Conservation (phyloP, 2,329 filamentous ascomycete genomes). For the Escovopsis weberi region DNA sequence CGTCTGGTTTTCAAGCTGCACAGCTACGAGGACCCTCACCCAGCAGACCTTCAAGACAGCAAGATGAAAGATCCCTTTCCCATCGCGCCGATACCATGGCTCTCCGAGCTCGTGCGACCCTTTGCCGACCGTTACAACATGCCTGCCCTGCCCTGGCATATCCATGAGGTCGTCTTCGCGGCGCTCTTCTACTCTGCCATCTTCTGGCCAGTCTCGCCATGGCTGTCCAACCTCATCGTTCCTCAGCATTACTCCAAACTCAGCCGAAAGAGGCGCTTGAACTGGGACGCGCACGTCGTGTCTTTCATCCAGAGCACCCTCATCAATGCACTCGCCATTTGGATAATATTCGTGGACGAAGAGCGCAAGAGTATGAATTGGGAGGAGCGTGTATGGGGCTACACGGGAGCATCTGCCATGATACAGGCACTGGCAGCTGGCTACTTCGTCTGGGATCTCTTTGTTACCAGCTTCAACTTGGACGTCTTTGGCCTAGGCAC, state of each 20-base stretch:
- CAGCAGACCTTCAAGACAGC: neutral
- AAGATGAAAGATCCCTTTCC: slow-evolving; percentile 63
- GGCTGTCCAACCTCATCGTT: slow-evolving; percentile 47
- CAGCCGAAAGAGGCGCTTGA: slow-evolving; percentile 47
- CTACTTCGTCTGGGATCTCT: slow-evolving; percentile 75
- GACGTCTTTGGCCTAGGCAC: slow-evolving; percentile 63
- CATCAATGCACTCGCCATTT: slow-evolving; percentile 60
- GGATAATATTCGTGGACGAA: slow-evolving; percentile 53
- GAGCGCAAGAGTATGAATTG: slow-evolving; percentile 53
- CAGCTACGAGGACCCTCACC: no score
- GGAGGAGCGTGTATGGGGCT: slow-evolving; percentile 61
- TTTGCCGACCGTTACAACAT: slow-evolving; percentile 47
- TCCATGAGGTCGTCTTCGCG: slow-evolving; percentile 59
- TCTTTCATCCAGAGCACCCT: slow-evolving; percentile 64
- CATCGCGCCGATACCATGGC: slow-evolving; percentile 43
- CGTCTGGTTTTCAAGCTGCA: neutral
- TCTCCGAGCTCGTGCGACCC: slow-evolving; percentile 43
- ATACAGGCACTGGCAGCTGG: slow-evolving; percentile 64
- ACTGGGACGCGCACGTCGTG: slow-evolving; percentile 78
- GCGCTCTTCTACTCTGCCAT: slow-evolving; percentile 55
- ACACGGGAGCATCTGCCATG: slow-evolving; percentile 56
- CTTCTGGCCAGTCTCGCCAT: slow-evolving; percentile 51
- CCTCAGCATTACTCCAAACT: slow-evolving; percentile 51
- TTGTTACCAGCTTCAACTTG: slow-evolving; percentile 52
- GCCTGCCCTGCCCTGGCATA: slow-evolving; percentile 55